Percentiles rank a stretch among this genome's conserved stretches.
Conservation (phyloP, 345 rosid species). For the Acer saccharum region DNA sequence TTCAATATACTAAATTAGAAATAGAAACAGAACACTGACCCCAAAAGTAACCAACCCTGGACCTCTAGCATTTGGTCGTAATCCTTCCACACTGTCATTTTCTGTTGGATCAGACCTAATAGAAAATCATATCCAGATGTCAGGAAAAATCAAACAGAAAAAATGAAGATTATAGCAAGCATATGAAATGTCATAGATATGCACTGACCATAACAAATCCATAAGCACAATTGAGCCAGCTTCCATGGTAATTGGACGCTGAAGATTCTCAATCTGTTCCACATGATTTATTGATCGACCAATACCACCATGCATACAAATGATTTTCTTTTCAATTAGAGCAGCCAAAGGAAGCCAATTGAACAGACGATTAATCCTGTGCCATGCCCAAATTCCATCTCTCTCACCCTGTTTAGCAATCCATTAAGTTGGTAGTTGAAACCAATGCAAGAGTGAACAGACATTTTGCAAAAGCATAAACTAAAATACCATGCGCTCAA, state of each 20-base stretch:
- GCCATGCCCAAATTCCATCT: conserved; percentile 99
- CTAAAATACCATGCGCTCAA: conserved; percentile 89
- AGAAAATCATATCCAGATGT: conserved; percentile 24
- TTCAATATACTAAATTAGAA: not conserved
- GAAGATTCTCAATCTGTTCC: conserved; percentile 93
- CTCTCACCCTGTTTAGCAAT: conserved; percentile 78
- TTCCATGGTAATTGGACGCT: conserved; percentile 98
- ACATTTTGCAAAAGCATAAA: conserved; percentile 18
- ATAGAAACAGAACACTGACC: conserved; percentile 51
- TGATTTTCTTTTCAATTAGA: conserved; percentile 89
- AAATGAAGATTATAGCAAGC: conserved; percentile 1
- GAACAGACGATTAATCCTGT: conserved; percentile 92
- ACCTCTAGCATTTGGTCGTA: conserved; percentile 98
- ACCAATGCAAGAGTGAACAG: conserved; percentile 20
- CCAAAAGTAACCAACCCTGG: conserved; percentile 98
- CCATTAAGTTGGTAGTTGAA: conserved; percentile 26
- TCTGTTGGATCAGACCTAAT: conserved; percentile 98
- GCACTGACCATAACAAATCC: conserved; percentile 90
- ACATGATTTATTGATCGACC: conserved; percentile 97
- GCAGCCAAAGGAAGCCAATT: conserved; percentile 99
- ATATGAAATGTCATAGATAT: conserved; percentile 16
- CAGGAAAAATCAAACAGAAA: conserved; percentile 24
- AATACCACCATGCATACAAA: conserved; percentile 99
- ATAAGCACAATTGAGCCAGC: conserved; percentile 94
- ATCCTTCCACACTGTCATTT: conserved; percentile 99